Conservation (phyloP, 805 yeast species). For the Monosporozyma yasuniensis region DNA sequence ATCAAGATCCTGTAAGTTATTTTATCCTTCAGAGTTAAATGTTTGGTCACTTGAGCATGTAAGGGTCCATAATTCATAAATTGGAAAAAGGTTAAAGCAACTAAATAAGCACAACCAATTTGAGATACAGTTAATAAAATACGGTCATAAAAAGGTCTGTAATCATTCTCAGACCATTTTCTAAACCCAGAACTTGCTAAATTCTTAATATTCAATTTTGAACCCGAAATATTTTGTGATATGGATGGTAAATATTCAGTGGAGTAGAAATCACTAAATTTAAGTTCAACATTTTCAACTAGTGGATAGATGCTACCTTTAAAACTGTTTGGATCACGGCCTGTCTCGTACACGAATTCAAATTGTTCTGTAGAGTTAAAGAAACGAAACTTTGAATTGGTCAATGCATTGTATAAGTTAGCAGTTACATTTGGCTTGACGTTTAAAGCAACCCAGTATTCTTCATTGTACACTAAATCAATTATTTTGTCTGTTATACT, state of each 20-base stretch:
- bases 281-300: constrained; percentile 30
- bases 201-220: constrained; percentile 2
- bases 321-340: constrained; percentile 50
- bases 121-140: constrained; percentile 60
- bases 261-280: constrained; percentile 3
- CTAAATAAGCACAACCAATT: constrained; percentile 64
- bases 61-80: constrained; percentile 50
- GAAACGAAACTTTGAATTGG: constrained; percentile 8
- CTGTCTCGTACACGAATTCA: constrained; percentile 47
- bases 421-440: constrained; percentile 41
- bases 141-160: constrained; percentile 40
- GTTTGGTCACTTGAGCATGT: constrained; percentile 41
- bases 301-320: constrained; percentile 37
- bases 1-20: constrained; percentile 42
- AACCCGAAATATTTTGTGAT: constrained; percentile 14
- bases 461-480: constrained; percentile 41
- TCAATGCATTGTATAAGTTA: constrained; percentile 19
- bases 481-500: constrained; percentile 32
- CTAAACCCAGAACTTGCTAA: constrained; percentile 26
- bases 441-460: constrained; percentile 57
- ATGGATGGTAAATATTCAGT: constrained; percentile 7
- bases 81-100: constrained; percentile 65
- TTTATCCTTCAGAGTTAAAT: constrained; percentile 41
- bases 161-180: constrained; percentile 34
- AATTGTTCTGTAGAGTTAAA: constrained; percentile 25